Evolutionary conservation across 768 basidiomycete species (phyloP).

Genomic region (Russula virescens): DNA sequence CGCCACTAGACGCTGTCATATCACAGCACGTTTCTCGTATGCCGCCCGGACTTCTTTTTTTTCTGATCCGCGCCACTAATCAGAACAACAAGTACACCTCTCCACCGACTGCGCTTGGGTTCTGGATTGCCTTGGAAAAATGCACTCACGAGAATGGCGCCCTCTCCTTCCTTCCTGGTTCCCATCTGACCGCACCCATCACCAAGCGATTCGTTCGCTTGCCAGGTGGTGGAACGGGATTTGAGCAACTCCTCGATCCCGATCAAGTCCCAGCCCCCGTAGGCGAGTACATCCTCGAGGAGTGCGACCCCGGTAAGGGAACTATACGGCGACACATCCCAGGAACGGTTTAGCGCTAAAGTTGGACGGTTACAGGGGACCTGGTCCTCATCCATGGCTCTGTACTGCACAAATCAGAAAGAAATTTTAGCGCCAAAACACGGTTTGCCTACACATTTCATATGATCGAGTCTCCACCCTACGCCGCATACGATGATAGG

Average conservation of each 20-base stretch:
- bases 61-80: conserved; percentile 6
- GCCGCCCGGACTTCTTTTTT: conserved; percentile 23
- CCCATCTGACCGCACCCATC: conserved; percentile 69
- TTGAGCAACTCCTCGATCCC: conserved; percentile 53
- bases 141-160: conserved; percentile 83
- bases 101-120: conserved; percentile 87
- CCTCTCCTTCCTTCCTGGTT: conserved; percentile 84
- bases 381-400: conserved; percentile 91
- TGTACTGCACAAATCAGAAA: conserved; percentile 88
- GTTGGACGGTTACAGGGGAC: conserved; percentile 50
- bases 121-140: conserved; percentile 93
- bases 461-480: conserved; percentile 75
- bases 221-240: conserved; percentile 73
- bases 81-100: conserved; percentile 75
- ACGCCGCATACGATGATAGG: conserved; percentile 76
- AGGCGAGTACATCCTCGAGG: conserved; percentile 57
- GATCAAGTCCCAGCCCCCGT: conserved; percentile 31
- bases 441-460: conserved; percentile 96
- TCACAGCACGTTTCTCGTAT: conserved; percentile 66
- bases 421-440: conserved; percentile 73
- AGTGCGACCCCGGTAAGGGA: conserved; percentile 62
- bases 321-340: not conserved
- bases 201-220: conserved; percentile 83
- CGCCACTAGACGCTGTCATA: not conserved
- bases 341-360: not conserved